Base-by-base conservation (phyloP, 2,329 filamentous ascomycete genomes). In the Talaromyces sp. region DNA sequence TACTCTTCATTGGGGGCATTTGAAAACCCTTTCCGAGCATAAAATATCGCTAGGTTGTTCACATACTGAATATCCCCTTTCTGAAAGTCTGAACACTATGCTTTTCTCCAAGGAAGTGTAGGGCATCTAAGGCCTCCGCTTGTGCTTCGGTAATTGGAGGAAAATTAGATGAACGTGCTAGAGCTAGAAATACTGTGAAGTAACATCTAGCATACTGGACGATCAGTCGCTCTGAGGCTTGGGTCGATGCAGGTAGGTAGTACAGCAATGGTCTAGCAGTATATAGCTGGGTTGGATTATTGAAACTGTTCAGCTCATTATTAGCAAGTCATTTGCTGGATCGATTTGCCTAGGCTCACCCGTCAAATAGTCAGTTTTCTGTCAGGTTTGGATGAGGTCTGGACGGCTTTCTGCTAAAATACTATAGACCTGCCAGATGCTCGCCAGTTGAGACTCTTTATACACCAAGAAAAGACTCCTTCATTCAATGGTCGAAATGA, bases 141-240 rank as follows among this genome's bases (percentile, higher is more conserved):
- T 85, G 83, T 0, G 80, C 82, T 72, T 84, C 81, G 0, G 77
- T 83, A 47, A 85, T 83, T 1, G 82, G 77, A 3, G 83, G 82
- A 8, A 84, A 80, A 17, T 74, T 63, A 0, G 73, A 60, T 0
- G 78, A 80, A 19, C 82, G 76, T 0, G 80, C 81, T 4, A 80
- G 74, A 0, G 75, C 77, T 63, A 74, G 73, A 64, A 78, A 84
- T 2, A 82, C 83, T 0, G 86, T 86, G 68, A 89, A 88, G 29
- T 77, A 78, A 1, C 87, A 81, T 2, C 87, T 82, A 0, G 84
- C 85, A 68, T 89, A 89, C 67, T 89, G 86, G 34, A 89, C 81
- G 6, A 86, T 75, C 1, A 89, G 73, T 1, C 85, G 80, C 70
- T 89, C 83, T 0, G 85, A 84, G 0, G 73, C 71, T 0, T 72